Base-by-base conservation (phyloP, 257 asterid species). In the Ophiorrhiza pumila region DNA sequence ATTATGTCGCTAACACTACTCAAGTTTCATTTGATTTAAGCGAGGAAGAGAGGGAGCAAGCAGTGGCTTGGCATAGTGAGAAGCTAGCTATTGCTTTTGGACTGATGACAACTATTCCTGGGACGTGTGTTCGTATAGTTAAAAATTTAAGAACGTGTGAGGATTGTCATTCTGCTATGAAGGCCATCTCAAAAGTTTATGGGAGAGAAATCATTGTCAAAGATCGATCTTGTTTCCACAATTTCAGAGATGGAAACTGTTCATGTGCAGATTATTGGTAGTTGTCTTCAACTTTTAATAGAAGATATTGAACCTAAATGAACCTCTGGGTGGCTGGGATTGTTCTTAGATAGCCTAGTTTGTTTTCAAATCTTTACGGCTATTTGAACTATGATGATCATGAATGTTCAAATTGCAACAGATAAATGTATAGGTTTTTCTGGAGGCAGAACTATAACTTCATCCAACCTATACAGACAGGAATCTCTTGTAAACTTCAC, bases 221-320 rank as follows among this genome's bases (percentile, higher is more conserved):
- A 81, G 90, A 85, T 77, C 86, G 93, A n/a, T 82, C 85, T 55
- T 84, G 86, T 69, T 88, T 88, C 69, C 92, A 81, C 66, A 72
- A 86, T 65, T 84, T 86, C 61, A 81, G 15, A 53, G 75, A 82
- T 59, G 93, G 96, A 37, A 76, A 72, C 61, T 91, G 91, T 69
- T 86, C 85, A 10, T 85, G 93, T 74, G 85, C 81, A 71, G 94
- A 89, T 69, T 86, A 87, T 63, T 89, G 92, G 89, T 85, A 86
- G 81, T 47, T 29, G 8, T 14, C 60, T 57, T 65, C 53, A n/a
- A n/a, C 57, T n/a, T 50, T 11, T 18, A 47, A 7, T 47, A 15
- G 43, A 13, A 25, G 46, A 75, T 15, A 34, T n/a, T 17, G 20
- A 55, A 46, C 22, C 52, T 37, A 7, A 46, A 63, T 7, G 53